Base-by-base conservation (phyloP, 768 basidiomycete species). In the Rhodotorula sphaerocarpa region DNA sequence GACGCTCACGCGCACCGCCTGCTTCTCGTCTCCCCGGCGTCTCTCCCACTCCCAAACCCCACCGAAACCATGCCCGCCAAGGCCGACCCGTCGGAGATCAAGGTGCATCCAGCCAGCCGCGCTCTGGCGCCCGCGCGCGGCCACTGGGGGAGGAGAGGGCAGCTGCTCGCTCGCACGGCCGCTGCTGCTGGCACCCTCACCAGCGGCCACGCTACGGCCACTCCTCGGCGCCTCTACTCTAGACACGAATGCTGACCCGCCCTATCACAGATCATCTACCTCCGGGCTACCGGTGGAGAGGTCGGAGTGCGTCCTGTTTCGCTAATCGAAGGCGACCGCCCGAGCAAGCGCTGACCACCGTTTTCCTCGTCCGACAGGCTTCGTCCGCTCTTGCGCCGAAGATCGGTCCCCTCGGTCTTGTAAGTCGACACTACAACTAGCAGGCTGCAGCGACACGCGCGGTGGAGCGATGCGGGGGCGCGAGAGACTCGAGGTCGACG, bases 391-490 rank as follows among this genome's bases (percentile, higher is more conserved):
- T 99, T 67, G 95, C 95, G 55, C 95, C 95, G 65, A 99, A 99
- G 84, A 96, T 99, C 77, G 95, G 95, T 84, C 95, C 95, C 80
- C 85, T 99, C 70, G 93, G 93, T 87, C 81, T 99, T 76, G 93
- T 97, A 76, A 74, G 91, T 53, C 57, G n/a, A 55, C 33, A 47
- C 3, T 3, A 21, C 41, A 33, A 50, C 31, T 20, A 9, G 11
- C 25, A n/a, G 3, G 7, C 45, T 15, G 45, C 45, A n/a, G 39
- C 39, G 45, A 14, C 45, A 12, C 12, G n/a, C 11, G 45, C 25
- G 45, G 45, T 14, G 5, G 45, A 31, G 50, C 7, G 31, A 16
- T 5, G 31, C 23, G 3, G 2, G 28, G 61, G 33, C 6, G 39
- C 28, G 44, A 43, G 43, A 31, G 45, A 46, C 25, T 27, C n/a